Evolutionary conservation across 441 rosid species (phyloP), one percentile per base, ranked within the genome.

Genomic region (Dalechampia spathulata): DNA sequence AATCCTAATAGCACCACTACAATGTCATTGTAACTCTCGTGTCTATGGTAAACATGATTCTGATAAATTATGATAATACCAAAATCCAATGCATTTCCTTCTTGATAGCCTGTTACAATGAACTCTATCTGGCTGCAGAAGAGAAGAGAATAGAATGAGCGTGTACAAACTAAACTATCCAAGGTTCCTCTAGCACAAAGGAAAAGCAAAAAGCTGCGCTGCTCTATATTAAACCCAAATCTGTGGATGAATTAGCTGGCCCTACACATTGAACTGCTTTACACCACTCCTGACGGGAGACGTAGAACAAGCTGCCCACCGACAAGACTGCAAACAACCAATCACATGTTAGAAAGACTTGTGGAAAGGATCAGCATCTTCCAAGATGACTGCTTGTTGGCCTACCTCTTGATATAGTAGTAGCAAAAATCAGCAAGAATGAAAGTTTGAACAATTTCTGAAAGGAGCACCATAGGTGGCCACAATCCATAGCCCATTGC

Each of bases 391-490:
- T 59, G 44, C 40, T 22, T 6, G 19, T 23, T 47, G 16, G 46
- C 68, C 39, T 43, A 84, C 98, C 98, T 88, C 67, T 78, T 84
- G 63, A 91, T 82, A 49, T 91, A 91, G 69, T 91, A 91, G 68
- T 88, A 91, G 69, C 98, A 91, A 81, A 91, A 91, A 68, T 91
- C 98, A 0, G 98, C 96, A 49, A 91, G 75, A 72, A 91, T 91
- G 79, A 91, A 91, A 25, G 96, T 91, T 54, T 91, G 98, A 39
- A 91, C 96, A 37, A 91, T 80, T 73, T 91, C 98, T 0, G 98
- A 82, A 55, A 91, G 75, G 7, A 91, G 87, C 67, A 88, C 96
- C 96, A 86, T 84, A 4, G 89, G 79, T 54, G 96, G 96, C 98
- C 98, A 91, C 46, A 91, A 60, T 62, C 96, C 96, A 59, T 86